These are phyloP conservation scores for Nakazawaea ambrosiae DNA, from an alignment of 805 yeast species.

Conservation along the genomic window DNA sequence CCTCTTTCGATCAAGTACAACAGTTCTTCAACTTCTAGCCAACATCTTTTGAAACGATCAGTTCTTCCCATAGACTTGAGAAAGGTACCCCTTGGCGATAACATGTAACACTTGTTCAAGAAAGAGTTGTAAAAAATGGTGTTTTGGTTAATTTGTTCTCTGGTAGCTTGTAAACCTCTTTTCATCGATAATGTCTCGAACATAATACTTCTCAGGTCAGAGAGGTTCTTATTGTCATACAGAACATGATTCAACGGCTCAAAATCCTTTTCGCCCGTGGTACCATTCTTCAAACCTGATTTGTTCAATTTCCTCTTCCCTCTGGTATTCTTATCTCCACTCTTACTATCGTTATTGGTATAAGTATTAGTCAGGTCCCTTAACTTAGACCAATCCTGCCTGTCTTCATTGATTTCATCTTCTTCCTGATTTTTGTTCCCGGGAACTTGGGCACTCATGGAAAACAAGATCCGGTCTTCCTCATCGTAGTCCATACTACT, in stretches of 20 bases:
- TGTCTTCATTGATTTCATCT: conserved; percentile 31
- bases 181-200: conserved; percentile 50
- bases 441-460: neutral
- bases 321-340: neutral
- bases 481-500: conserved; percentile 5
- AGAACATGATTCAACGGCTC: conserved; percentile 41
- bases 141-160: conserved; percentile 16
- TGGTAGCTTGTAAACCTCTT: conserved; percentile 32
- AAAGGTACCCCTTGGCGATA: conserved; percentile 60
- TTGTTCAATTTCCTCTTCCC: conserved; percentile 7
- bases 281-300: conserved; percentile 7
- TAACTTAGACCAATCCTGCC: conserved; percentile 46
- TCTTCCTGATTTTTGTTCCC: conserved; percentile 16
- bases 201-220: conserved; percentile 62
- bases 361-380: conserved; percentile 17
- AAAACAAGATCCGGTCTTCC: conserved; percentile 4
- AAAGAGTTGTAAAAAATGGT: conserved; percentile 18
- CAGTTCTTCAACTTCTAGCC: conserved; percentile 60
- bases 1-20: conserved; percentile 82
- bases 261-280: conserved; percentile 56
- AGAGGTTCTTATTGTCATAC: conserved; percentile 29
- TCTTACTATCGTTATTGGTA: too few species aligned
- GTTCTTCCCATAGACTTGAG: conserved; percentile 66
- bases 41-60: conserved; percentile 35
- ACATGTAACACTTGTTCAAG: conserved; percentile 25